Percentiles rank a stretch among this genome's conserved stretches.
phyloP scores from a whole-genome alignment of 1,284 basidiomycete species.

The Sanguinoderma infundibulare region DNA sequence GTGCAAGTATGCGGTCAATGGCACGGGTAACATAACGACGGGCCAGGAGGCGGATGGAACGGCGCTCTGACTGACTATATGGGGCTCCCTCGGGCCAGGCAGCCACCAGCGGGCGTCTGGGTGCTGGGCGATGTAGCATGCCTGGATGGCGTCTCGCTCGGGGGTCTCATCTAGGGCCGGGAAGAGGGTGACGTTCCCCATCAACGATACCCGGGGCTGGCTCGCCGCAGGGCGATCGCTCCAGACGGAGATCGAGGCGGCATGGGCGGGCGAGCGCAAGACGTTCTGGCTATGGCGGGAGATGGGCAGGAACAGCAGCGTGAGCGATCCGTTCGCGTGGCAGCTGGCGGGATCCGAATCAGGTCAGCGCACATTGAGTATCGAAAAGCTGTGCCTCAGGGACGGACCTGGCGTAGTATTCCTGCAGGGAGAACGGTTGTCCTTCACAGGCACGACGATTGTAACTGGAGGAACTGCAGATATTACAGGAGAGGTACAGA shows the following conservation, averaged over 20 bases:
- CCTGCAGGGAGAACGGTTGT: slow-evolving; percentile 63
- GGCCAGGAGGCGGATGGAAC: not conserved
- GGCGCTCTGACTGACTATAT: slow-evolving; percentile 41
- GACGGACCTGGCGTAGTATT: slow-evolving; percentile 55
- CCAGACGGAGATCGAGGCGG: slow-evolving; percentile 59
- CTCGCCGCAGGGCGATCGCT: slow-evolving; percentile 47
- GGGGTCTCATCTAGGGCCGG: slow-evolving; percentile 37
- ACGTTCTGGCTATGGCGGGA: slow-evolving; percentile 65
- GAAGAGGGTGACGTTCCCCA: slow-evolving; percentile 56
- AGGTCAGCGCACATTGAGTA: not conserved
- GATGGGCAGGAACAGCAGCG: slow-evolving; percentile 66
- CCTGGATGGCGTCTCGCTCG: slow-evolving; percentile 39
- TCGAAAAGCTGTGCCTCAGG: not conserved
- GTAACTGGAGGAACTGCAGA: slow-evolving; percentile 9
- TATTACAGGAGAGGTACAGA: slow-evolving; percentile 6
- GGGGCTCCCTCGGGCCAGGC: slow-evolving; percentile 52
- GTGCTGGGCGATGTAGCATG: slow-evolving; percentile 52
- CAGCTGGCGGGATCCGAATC: slow-evolving; percentile 44
- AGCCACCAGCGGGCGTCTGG: slow-evolving; percentile 57
- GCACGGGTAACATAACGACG: not conserved
- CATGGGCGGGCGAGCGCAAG: slow-evolving; percentile 43
- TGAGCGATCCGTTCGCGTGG: slow-evolving; percentile 60
- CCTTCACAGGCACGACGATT: slow-evolving; percentile 37
- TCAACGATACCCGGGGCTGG: slow-evolving; percentile 56
- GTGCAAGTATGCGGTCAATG: slow-evolving; percentile 13